These are phyloP conservation scores for Melampsora larici-populina DNA, from an alignment of 1,284 basidiomycete species.

Conservation along the genomic window DNA sequence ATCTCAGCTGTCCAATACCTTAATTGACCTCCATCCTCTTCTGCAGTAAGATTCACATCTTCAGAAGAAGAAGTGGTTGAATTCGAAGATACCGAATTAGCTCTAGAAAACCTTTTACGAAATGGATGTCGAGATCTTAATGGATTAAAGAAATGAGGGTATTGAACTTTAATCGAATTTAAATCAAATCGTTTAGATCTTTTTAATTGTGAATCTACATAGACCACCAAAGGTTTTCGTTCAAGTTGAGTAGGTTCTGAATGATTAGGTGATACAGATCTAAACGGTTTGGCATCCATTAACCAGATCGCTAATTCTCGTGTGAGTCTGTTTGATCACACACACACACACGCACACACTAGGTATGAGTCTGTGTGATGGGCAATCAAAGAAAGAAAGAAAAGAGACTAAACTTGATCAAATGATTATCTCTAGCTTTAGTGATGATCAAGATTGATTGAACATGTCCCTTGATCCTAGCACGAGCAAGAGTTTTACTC, in stretches of 20 bases:
- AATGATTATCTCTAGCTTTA: constrained; percentile 92
- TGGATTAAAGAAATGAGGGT: constrained; percentile 84
- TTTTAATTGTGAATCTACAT: constrained; percentile 91
- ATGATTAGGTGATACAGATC: background rate
- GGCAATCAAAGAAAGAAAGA: background rate
- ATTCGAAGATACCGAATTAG: constrained; percentile 21
- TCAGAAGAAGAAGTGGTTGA: constrained; percentile 7
- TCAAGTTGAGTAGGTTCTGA: background rate
- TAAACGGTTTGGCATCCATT: constrained; percentile 59
- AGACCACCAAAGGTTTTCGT: constrained; percentile 53
- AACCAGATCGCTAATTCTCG: constrained; percentile 87
- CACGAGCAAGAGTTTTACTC: constrained; percentile 65
- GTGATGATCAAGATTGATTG: constrained; percentile 94
- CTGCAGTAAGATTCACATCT: constrained; percentile 58
- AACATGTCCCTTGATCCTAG: constrained; percentile 83
- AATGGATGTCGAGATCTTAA: constrained; percentile 47
- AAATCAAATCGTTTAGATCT: constrained; percentile 91
- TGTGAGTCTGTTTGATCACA: constrained; percentile 64
- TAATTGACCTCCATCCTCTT: constrained; percentile 75
- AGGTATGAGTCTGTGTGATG: background rate
- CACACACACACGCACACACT: background rate
- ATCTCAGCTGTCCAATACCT: constrained; percentile 97
- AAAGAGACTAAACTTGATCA: constrained; percentile 60
- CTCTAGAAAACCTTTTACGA: constrained; percentile 23
- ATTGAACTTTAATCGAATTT: constrained; percentile 74